A percentile compares a stretch with the other conserved stretches of the same genome.
Conservation (phyloP, 495 filamentous ascomycete genomes). For the Viridothelium virens region DNA sequence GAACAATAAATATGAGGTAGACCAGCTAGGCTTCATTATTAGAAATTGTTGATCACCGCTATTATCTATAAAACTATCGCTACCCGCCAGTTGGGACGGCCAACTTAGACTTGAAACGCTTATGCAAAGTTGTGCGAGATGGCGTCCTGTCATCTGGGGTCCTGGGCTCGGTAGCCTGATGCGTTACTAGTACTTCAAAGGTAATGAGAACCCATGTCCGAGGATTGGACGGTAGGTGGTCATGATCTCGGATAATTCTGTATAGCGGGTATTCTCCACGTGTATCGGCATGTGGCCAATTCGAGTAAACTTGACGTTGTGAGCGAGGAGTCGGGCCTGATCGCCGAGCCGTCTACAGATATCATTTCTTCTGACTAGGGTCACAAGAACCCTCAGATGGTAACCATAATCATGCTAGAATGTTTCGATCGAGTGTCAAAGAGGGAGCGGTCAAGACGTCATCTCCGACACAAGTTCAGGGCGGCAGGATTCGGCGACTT, state of each 20-base stretch:
- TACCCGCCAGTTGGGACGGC: not conserved
- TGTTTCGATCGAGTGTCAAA: not conserved
- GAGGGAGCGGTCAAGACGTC: not conserved
- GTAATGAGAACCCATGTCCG: no score
- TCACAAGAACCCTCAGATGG: no score
- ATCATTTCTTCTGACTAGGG: no score
- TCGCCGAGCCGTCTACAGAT: no score
- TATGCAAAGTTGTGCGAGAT: not conserved
- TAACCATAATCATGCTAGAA: not conserved
- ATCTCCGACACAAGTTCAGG: not conserved
- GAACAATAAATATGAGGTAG: not conserved
- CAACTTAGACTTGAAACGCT: slow-evolving; percentile 8
- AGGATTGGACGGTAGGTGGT: no score
- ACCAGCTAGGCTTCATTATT: not conserved
- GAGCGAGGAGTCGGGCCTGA: no score
- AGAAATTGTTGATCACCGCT: not conserved
- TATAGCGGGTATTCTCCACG: no score
- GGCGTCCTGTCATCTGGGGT: not conserved
- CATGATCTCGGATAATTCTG: no score
- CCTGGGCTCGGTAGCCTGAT: not conserved
- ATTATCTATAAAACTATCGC: not conserved
- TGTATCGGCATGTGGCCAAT: no score
- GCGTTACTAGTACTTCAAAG: no score
- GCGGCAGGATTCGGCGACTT: not conserved
- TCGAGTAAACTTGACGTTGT: no score